phyloP scores from a whole-genome alignment of 2,329 filamentous ascomycete genomes.

The Monosporascus sp. region DNA sequence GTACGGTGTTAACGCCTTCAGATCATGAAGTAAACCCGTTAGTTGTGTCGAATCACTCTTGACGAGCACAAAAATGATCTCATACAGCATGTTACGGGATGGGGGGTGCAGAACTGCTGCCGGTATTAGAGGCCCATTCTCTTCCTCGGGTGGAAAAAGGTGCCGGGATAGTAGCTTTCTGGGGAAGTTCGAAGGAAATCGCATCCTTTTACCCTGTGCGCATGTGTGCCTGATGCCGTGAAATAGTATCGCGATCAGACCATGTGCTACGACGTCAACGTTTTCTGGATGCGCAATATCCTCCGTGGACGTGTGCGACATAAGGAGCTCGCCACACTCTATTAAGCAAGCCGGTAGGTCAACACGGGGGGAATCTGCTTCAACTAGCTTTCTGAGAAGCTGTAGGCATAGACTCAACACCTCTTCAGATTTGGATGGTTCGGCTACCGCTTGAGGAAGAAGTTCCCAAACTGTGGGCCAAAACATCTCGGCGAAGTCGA shows the following conservation, averaged over 20 bases:
- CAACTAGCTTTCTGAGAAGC: conserved; percentile 22
- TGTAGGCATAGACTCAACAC: conserved; percentile 24
- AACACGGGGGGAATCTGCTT: conserved; percentile 16
- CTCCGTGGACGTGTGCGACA: conserved; percentile 20
- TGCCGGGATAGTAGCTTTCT: conserved; percentile 55
- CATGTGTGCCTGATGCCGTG: conserved; percentile 22
- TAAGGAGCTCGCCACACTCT: conserved; percentile 20
- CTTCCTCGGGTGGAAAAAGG: conserved; percentile 54
- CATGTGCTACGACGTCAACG: conserved; percentile 30
- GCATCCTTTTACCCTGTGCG: conserved; percentile 12
- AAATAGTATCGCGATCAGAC: conserved; percentile 30
- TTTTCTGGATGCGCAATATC: conserved; percentile 33
- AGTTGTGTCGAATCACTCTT: conserved; percentile 46
- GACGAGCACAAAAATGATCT: conserved; percentile 52
- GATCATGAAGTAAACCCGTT: conserved; percentile 42
- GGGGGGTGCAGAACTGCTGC: conserved; percentile 43
- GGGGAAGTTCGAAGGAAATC: conserved; percentile 25
- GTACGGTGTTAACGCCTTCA: conserved; percentile 46
- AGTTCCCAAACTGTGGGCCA: conserved; percentile 38
- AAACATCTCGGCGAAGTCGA: conserved; percentile 39
- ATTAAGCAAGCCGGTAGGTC: conserved; percentile 17
- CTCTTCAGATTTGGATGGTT: conserved; percentile 36
- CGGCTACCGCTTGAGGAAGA: conserved; percentile 27
- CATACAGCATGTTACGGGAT: conserved; percentile 55
- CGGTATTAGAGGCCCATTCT: conserved; percentile 26